These are phyloP conservation scores for Pyrus communis DNA, from an alignment of 306 rosid species.

Conservation along the genomic window DNA sequence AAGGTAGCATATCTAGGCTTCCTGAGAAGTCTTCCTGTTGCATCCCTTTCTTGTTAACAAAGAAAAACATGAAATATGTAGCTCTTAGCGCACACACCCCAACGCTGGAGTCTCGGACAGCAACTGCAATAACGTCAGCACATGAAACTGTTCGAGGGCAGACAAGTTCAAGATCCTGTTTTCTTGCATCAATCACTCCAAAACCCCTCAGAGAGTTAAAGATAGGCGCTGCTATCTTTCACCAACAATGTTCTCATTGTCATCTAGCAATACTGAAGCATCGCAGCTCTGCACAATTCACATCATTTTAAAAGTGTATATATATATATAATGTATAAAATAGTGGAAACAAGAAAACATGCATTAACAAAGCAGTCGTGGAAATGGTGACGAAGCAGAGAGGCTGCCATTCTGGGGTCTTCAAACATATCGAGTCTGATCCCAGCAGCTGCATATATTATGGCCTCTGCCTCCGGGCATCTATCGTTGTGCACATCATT, in stretches of 20 bases:
- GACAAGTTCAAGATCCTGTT: conserved; percentile 53
- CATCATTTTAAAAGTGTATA: neutral
- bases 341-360: conserved; percentile 9
- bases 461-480: conserved; percentile 68
- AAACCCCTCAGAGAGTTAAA: conserved; percentile 75
- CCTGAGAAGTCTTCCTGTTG: too few species aligned
- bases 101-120: conserved; percentile 73
- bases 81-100: conserved; percentile 43
- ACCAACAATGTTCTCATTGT: conserved; percentile 45
- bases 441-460: conserved; percentile 42
- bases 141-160: conserved; percentile 83
- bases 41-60: neutral
- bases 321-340: too few species aligned
- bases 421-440: conserved; percentile 39
- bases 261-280: conserved; percentile 80
- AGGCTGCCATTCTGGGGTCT: conserved; percentile 86
- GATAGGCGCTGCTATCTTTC: conserved; percentile 84
- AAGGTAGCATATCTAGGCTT: too few species aligned
- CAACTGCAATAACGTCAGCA: conserved; percentile 76
- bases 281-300: conserved; percentile 62
- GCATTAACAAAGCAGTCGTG: conserved; percentile 92
- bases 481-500: conserved; percentile 21
- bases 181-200: conserved; percentile 67
- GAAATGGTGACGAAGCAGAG: conserved; percentile 78
- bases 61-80: neutral